Conservation (phyloP, 768 basidiomycete genomes). For the Collybia mongolica region DNA sequence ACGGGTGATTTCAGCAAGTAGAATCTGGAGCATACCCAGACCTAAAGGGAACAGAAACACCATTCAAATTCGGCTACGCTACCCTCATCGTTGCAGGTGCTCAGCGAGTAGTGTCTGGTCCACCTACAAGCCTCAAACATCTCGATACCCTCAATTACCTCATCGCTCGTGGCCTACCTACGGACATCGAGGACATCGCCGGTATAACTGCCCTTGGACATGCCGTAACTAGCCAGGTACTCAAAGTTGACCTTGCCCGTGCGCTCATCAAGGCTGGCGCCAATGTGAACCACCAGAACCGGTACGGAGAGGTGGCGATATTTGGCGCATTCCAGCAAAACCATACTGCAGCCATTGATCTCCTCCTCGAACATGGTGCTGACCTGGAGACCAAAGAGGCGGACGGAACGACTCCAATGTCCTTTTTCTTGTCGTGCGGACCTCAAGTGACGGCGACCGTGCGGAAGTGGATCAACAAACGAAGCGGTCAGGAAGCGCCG, state of each 20-base stretch:
- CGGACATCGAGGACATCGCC: constrained; percentile 41
- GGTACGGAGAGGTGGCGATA: constrained; percentile 46
- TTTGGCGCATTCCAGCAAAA: constrained; percentile 28
- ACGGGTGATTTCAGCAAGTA: constrained; percentile 18
- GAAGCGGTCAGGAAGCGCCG: constrained; percentile 40
- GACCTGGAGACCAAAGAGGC: constrained; percentile 38
- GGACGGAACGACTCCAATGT: constrained; percentile 33
- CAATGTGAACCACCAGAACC: constrained; percentile 46
- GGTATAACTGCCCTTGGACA: constrained; percentile 53
- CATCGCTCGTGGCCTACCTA: constrained; percentile 36
- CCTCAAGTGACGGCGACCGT: constrained; percentile 43
- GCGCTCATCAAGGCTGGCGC: constrained; percentile 45
- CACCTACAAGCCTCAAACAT: constrained; percentile 19
- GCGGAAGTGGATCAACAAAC: constrained; percentile 44
- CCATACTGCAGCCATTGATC: constrained; percentile 31
- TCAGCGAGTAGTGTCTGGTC: constrained; percentile 23
- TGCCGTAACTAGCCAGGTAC: constrained; percentile 26
- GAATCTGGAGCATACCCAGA: constrained; percentile 32
- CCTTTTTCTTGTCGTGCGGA: constrained; percentile 32
- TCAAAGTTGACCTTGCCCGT: constrained; percentile 29
- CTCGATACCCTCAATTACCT: constrained; percentile 38
- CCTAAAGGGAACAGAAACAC: constrained; percentile 37
- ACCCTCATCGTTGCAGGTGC: constrained; percentile 39
- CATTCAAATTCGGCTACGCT: constrained; percentile 42
- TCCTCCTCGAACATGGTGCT: constrained; percentile 50